Percentiles rank a stretch among this genome's conserved stretches.
These are phyloP conservation scores for Pisolithus tinctorius DNA, from an alignment of 768 basidiomycete genomes.

Conservation along the genomic window DNA sequence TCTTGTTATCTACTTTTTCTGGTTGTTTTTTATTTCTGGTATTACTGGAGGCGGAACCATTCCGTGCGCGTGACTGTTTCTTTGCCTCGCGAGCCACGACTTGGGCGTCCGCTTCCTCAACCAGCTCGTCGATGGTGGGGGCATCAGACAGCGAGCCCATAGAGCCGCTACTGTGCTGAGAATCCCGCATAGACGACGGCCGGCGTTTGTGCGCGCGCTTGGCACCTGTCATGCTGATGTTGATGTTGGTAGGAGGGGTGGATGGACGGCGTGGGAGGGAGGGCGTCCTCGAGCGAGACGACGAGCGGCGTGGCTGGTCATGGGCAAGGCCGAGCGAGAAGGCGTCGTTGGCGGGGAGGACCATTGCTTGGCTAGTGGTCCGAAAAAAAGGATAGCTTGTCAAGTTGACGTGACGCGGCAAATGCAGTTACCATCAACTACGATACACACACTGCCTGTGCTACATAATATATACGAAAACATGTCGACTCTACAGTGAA, in stretches of 20 bases:
- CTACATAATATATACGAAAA: neutral
- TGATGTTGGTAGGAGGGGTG: constrained; percentile 21
- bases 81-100: constrained; percentile 13
- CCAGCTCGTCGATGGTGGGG: constrained; percentile 18
- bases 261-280: constrained; percentile 35
- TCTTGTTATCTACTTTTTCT: constrained; percentile 17
- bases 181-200: constrained; percentile 20
- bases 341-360: constrained; percentile 30
- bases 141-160: constrained; percentile 2
- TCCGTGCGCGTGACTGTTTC: constrained; percentile 4
- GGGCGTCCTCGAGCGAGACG: constrained; percentile 17
- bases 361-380: constrained; percentile 10
- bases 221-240: constrained; percentile 33
- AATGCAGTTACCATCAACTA: no score
- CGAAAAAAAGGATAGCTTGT: no score
- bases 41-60: constrained; percentile 8
- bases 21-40: constrained; percentile 17
- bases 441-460: no score
- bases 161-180: constrained; percentile 9
- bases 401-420: no score
- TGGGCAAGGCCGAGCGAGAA: constrained; percentile 30
- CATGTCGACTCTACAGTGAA: constrained; percentile 30
- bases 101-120: constrained; percentile 15
- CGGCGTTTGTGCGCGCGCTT: constrained; percentile 23
- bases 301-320: constrained; percentile 26